phyloP scores from a whole-genome alignment of 2,329 filamentous ascomycete species.

The Alternaria angustiovoidea region DNA sequence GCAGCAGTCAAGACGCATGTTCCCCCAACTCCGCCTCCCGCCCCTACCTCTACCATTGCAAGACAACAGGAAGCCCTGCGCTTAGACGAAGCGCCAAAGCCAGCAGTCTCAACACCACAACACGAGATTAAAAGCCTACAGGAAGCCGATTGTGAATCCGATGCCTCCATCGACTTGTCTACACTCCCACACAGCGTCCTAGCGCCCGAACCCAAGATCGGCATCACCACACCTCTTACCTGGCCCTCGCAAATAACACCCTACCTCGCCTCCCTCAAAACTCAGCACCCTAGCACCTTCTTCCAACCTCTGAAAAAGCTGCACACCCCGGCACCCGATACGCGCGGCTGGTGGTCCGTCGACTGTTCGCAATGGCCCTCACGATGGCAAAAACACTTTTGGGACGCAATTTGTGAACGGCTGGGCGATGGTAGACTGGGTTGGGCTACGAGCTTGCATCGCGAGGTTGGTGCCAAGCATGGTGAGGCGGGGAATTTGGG shows the following conservation, averaged over 20 bases:
- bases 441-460: constrained; percentile 70
- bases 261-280: constrained; percentile 36
- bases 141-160: neutral
- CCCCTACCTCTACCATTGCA: neutral
- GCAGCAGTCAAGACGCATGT: neutral
- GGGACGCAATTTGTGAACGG: constrained; percentile 68
- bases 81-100: neutral
- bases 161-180: constrained; percentile 29
- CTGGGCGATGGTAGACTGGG: constrained; percentile 67
- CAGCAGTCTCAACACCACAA: neutral
- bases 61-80: neutral
- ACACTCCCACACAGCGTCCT: constrained; percentile 33
- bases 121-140: neutral
- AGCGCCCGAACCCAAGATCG: constrained; percentile 36
- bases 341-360: constrained; percentile 82
- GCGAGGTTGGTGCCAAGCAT: constrained; percentile 35
- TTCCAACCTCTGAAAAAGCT: constrained; percentile 51
- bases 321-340: constrained; percentile 64
- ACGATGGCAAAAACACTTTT: constrained; percentile 65
- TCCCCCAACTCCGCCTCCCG: neutral
- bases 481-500: constrained; percentile 31
- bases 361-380: constrained; percentile 64
- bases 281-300: constrained; percentile 27
- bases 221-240: constrained; percentile 21
- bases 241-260: constrained; percentile 43